phyloP scores from a whole-genome alignment of 306 rosid species.

The Acacia acuminata region DNA sequence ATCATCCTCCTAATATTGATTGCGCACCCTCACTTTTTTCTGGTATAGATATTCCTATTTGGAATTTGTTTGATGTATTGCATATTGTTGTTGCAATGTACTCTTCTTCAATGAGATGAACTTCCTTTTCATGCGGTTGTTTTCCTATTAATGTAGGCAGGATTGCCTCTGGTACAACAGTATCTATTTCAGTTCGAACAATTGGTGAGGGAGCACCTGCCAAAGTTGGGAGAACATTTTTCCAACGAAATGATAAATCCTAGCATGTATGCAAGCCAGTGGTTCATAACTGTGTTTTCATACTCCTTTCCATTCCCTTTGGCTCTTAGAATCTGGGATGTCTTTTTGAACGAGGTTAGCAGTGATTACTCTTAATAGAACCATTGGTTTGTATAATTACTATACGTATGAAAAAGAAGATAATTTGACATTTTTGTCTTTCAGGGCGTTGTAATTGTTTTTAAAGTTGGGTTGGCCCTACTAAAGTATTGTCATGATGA shows the following conservation, averaged over 20 bases:
- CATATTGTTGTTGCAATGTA: conserved; percentile 21
- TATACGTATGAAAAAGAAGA: neutral
- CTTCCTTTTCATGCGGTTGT: conserved; percentile 19
- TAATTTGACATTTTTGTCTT: conserved; percentile 18
- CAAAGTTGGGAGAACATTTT: conserved; percentile 91
- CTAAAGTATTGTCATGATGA: conserved; percentile 92
- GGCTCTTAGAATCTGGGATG: conserved; percentile 99
- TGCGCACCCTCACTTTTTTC: neutral
- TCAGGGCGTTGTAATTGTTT: conserved; percentile 94
- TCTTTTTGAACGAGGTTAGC: conserved; percentile 90
- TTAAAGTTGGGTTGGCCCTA: conserved; percentile 94
- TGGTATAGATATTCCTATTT: neutral
- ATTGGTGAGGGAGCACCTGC: conserved; percentile 78
- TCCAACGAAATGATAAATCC: conserved; percentile 90
- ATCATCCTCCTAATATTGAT: neutral
- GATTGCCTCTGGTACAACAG: conserved; percentile 95
- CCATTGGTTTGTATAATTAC: conserved; percentile 12
- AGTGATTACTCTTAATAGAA: conserved; percentile 22
- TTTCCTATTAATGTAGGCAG: conserved; percentile 55
- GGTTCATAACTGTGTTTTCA: conserved; percentile 98
- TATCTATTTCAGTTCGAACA: conserved; percentile 83
- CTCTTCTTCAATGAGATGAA: neutral
- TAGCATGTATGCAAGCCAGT: conserved; percentile 99
- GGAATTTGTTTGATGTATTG: neutral
- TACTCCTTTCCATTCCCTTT: conserved; percentile 97